These are phyloP conservation scores for Cymodocea nodosa DNA, from an alignment of 116 monocot genomes.

Conservation along the genomic window DNA sequence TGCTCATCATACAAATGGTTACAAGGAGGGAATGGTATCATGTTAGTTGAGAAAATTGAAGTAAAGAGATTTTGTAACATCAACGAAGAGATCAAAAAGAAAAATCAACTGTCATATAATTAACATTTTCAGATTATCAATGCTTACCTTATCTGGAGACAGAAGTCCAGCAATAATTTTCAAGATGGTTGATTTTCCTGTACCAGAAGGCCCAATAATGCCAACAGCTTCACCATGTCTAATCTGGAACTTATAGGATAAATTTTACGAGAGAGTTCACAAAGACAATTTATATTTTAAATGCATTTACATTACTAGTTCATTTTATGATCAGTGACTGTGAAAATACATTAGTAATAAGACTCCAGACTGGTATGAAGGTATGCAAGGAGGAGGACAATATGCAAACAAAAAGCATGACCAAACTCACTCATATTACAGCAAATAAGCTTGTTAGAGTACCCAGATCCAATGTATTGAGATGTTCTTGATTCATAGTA, in stretches of 20 bases:
- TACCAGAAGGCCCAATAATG: constrained; percentile 94
- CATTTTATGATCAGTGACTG: no score
- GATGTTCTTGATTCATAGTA: no score
- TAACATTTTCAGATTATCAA: no score
- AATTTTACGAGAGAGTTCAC: background rate
- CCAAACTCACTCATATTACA: no score
- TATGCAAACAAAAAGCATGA: no score
- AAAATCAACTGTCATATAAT: background rate
- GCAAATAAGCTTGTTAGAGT: no score
- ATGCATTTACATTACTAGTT: no score
- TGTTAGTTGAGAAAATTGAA: background rate
- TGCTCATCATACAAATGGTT: constrained; percentile 10
- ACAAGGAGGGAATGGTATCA: background rate
- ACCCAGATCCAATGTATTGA: no score
- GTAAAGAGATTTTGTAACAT: background rate
- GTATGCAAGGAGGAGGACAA: no score
- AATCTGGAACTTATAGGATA: constrained; percentile 33
- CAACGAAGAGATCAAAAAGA: background rate
- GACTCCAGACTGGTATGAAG: no score
- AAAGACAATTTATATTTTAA: no score
- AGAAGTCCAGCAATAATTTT: constrained; percentile 96
- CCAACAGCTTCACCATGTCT: constrained; percentile 98
- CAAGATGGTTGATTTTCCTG: constrained; percentile 89
- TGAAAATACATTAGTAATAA: no score
- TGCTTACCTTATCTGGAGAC: constrained; percentile 68